phyloP scores from a whole-genome alignment of 495 filamentous ascomycete genomes.

The Aspergillus olivimuriae region DNA sequence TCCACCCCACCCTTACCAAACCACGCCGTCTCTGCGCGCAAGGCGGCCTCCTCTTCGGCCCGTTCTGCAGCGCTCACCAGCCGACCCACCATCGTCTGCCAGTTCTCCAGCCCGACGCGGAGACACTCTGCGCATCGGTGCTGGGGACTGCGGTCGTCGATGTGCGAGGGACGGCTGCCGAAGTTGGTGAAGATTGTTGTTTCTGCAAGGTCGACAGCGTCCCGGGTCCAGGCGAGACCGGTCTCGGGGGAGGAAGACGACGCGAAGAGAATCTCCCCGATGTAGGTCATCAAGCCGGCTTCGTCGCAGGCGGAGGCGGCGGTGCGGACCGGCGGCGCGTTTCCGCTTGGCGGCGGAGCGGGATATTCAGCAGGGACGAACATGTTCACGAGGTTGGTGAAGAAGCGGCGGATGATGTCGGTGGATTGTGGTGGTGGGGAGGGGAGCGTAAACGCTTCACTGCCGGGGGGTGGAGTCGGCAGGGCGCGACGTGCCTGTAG shows the following conservation, averaged over 20 bases:
- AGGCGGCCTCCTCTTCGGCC: conserved; percentile 30
- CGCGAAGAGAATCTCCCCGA: conserved; percentile 89
- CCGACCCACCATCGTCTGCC: conserved; percentile 60
- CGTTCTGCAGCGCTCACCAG: conserved; percentile 47
- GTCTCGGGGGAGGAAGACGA: conserved; percentile 51
- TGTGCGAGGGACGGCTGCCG: conserved; percentile 31
- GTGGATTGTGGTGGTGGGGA: conserved; percentile 52
- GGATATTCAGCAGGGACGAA: conserved; percentile 56
- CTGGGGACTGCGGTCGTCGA: conserved; percentile 34
- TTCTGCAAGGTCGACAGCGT: conserved; percentile 67
- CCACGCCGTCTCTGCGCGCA: conserved; percentile 37
- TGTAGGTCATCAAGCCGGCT: conserved; percentile 77
- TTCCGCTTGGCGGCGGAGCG: conserved; percentile 55
- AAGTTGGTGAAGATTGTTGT: conserved; percentile 34
- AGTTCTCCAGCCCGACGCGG: conserved; percentile 63
- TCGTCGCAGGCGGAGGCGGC: conserved; percentile 67
- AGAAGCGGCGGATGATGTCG: conserved; percentile 37
- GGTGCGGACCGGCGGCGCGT: conserved; percentile 54
- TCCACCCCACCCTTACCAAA: conserved; percentile 37
- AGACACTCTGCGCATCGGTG: conserved; percentile 67
- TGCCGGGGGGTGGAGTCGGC: conserved; percentile 16
- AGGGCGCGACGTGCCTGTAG: conserved; percentile 61
- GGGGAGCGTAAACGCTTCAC: conserved; percentile 40
- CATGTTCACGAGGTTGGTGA: conserved; percentile 31
- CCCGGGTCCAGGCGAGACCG: conserved; percentile 78